Evolutionary conservation across 805 yeast species (phyloP).

Genomic region (Candida silvatica): DNA sequence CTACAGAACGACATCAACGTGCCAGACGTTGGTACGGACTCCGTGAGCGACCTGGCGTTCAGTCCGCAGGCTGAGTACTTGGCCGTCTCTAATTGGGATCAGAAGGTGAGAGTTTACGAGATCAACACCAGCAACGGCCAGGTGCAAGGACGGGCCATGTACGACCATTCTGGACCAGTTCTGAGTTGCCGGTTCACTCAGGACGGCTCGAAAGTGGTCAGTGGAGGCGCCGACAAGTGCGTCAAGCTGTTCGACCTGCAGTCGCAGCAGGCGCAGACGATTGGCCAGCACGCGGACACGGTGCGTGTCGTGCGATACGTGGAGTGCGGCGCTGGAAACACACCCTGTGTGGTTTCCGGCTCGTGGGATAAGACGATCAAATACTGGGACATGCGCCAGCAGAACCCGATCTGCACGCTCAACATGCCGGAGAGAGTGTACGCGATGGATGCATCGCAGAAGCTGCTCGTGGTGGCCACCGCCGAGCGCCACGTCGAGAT

Average conservation of each 20-base stretch:
- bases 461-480: constrained; percentile 83
- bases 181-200: constrained; percentile 71
- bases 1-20: constrained; percentile 63
- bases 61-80: constrained; percentile 80
- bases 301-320: constrained; percentile 70
- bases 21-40: constrained; percentile 84
- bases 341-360: constrained; percentile 80
- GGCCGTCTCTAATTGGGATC: constrained; percentile 90
- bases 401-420: constrained; percentile 73
- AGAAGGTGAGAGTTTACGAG: constrained; percentile 88
- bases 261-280: constrained; percentile 72
- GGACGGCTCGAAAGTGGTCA: constrained; percentile 82
- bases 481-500: constrained; percentile 81
- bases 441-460: constrained; percentile 76
- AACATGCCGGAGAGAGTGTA: constrained; percentile 86
- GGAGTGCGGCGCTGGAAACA: constrained; percentile 75
- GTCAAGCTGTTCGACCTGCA: constrained; percentile 78
- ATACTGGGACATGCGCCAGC: constrained; percentile 91
- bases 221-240: constrained; percentile 88
- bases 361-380: constrained; percentile 94
- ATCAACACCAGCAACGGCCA: constrained; percentile 60
- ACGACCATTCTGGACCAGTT: constrained; percentile 86
- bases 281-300: constrained; percentile 81
- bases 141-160: constrained; percentile 82
- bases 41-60: constrained; percentile 75